phyloP scores from a whole-genome alignment of 129 eudicot genomes.

The Artemisia argyi region DNA sequence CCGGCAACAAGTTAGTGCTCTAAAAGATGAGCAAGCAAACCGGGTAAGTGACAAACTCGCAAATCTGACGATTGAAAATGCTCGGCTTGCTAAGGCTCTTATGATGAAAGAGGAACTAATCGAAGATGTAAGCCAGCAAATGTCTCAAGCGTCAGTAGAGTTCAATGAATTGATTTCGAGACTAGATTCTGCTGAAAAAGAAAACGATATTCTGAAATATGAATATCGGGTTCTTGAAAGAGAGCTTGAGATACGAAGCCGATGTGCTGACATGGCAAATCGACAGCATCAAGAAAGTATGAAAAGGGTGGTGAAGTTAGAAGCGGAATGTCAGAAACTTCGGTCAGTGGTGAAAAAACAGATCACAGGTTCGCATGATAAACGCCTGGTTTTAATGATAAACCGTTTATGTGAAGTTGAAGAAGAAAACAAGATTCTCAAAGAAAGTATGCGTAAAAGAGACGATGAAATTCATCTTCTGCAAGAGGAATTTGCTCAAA shows the following conservation, averaged over 20 bases:
- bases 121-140: constrained; percentile 51
- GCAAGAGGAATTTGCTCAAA: constrained; percentile 33
- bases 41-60: constrained; percentile 47
- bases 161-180: constrained; percentile 63
- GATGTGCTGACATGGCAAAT: constrained; percentile 60
- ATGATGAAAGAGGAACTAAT: constrained; percentile 62
- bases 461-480: constrained; percentile 53
- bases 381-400: constrained; percentile 41
- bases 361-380: constrained; percentile 45
- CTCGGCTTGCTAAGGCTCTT: constrained; percentile 62
- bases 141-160: constrained; percentile 59
- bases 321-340: constrained; percentile 78
- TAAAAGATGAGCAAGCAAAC: constrained; percentile 60
- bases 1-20: constrained; percentile 50
- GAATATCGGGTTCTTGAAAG: constrained; percentile 82
- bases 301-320: constrained; percentile 67
- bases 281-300: constrained; percentile 56
- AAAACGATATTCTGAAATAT: constrained; percentile 71
- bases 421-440: constrained; percentile 67
- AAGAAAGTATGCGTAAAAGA: constrained; percentile 48
- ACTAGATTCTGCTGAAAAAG: constrained; percentile 70
- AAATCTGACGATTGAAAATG: constrained; percentile 50
- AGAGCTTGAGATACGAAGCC: constrained; percentile 63
- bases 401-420: constrained; percentile 56
- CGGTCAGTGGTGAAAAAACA: constrained; percentile 58